Base-by-base conservation (phyloP, 306 rosid genomes). In the Quercus agrifolia region DNA sequence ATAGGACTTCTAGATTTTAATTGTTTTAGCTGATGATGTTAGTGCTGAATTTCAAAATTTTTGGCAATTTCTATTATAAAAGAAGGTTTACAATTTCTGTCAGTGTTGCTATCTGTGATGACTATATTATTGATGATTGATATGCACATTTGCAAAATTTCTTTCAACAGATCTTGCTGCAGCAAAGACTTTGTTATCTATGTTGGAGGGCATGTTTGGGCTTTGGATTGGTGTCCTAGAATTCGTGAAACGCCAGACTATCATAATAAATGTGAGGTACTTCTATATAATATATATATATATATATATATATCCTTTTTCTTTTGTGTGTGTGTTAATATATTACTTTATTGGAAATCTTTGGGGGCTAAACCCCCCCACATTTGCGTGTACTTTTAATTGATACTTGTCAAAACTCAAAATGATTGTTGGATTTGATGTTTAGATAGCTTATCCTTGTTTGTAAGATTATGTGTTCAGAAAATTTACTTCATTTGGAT, bases 201-300 rank as follows among this genome's bases (percentile, higher is more conserved):
- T 87, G 98, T 83, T 83, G 98, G 99, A 81, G 98, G 99, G 67
- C 76, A 91, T 54, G 91, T 93, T 76, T 95, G 97, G 98, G 96
- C 97, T 21, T 73, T 95, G 84, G 96, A 95, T 83, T 95, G 99
- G 99, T 95, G 98, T 84, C 98, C 98, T 72, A 86, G 73, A 86
- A 83, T 89, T 75, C 87, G 82, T 69, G 85, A 77, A 83, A 85
- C 69, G 30, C 82, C 87, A 9, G 91, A 88, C 56, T 68, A 86
- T 85, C 76, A 76, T 80, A 52, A 81, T 46, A 91, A 87, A 84
- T 84, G 97, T 41, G 97, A 95, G 99, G 99, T 91, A 91, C 69
- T 59, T 74, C 61, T 75, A 68, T 82, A 44, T 44, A 10, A 0
- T 46, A 2, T 75, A 71, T 82, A 44, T 44, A 44, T 44, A 44